Percentiles rank a stretch among this genome's conserved stretches.
These are phyloP conservation scores for Teunomyces lycoperdinae DNA, from an alignment of 805 yeast genomes.

Conservation along the genomic window DNA sequence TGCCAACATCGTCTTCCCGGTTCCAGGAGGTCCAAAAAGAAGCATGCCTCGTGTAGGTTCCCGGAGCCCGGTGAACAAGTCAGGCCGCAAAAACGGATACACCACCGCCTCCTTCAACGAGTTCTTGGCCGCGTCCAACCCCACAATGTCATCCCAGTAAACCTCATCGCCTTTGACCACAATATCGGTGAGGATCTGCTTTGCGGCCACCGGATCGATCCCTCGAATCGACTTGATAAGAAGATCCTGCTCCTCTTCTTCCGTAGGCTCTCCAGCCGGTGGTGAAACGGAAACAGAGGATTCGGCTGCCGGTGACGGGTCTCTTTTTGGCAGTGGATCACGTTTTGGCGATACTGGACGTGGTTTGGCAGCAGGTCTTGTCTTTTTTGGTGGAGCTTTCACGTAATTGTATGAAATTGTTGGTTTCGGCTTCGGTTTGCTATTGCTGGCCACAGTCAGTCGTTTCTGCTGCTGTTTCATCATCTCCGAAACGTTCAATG, in stretches of 20 bases:
- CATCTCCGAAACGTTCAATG: constrained; percentile 31
- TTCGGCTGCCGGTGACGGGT: neutral
- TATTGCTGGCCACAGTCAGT: neutral
- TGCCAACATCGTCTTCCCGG: constrained; percentile 97
- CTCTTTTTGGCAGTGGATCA: neutral
- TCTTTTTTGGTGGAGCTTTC: constrained; percentile 3
- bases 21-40: constrained; percentile 97
- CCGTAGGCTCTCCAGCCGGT: constrained; percentile 7
- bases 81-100: constrained; percentile 92
- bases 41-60: constrained; percentile 98
- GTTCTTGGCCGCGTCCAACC: constrained; percentile 81
- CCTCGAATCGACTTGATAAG: constrained; percentile 55
- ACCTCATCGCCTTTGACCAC: constrained; percentile 89
- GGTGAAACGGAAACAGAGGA: neutral
- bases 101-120: constrained; percentile 93
- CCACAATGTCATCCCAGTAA: constrained; percentile 94
- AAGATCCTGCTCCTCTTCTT: constrained; percentile 23
- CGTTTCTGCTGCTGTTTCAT: constrained; percentile 20
- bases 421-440: constrained; percentile 12
- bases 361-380: constrained; percentile 1
- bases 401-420: constrained; percentile 14
- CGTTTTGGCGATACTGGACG: neutral
- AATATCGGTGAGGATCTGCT: constrained; percentile 83
- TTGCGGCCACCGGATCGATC: constrained; percentile 75
- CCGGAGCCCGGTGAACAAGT: constrained; percentile 81